Evolutionary conservation across 352 stramenopile species (phyloP).

Genomic region (Hyaloperonospora arabidopsidis): DNA sequence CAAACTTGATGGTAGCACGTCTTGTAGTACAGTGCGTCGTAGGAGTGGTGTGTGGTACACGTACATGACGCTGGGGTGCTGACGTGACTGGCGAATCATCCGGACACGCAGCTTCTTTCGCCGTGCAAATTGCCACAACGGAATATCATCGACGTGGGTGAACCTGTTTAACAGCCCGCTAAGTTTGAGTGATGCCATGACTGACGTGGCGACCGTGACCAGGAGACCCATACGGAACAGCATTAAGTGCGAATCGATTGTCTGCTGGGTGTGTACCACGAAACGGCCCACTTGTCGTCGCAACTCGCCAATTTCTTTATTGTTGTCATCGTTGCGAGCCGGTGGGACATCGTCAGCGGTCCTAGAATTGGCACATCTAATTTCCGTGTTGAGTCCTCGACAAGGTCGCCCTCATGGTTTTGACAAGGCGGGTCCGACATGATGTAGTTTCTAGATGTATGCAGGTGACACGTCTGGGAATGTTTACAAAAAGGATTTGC

Average conservation of each 20-base stretch:
- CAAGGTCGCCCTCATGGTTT: too few relatives aligned
- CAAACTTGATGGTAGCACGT: conserved; percentile 37
- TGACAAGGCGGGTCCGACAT: too few relatives aligned
- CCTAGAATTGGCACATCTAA: too few relatives aligned
- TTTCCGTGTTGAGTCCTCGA: too few relatives aligned
- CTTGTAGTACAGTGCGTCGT: conserved; percentile 47
- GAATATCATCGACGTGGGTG: conserved; percentile 52
- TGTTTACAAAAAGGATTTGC: too few relatives aligned
- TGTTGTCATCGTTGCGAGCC: too few relatives aligned
- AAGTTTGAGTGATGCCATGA: conserved; percentile 37
- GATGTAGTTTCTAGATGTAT: too few relatives aligned
- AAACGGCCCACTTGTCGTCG: conserved; percentile 28
- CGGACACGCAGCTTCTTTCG: conserved; percentile 69
- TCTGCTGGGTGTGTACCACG: conserved; percentile 33
- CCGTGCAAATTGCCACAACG: conserved; percentile 49
- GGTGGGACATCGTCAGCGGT: too few relatives aligned
- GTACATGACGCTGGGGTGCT: conserved; percentile 69
- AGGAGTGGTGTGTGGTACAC: conserved; percentile 76
- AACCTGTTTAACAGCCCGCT: conserved; percentile 52
- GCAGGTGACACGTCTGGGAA: too few relatives aligned
- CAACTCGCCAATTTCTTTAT: conserved; percentile 1
- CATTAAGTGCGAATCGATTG: conserved; percentile 60
- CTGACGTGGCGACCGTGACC: conserved; percentile 35
- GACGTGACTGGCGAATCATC: conserved; percentile 53
- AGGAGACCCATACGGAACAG: conserved; percentile 56